Evolutionary conservation across 495 filamentous ascomycete genomes (phyloP).

Genomic region (Geoglossum glabrum): DNA sequence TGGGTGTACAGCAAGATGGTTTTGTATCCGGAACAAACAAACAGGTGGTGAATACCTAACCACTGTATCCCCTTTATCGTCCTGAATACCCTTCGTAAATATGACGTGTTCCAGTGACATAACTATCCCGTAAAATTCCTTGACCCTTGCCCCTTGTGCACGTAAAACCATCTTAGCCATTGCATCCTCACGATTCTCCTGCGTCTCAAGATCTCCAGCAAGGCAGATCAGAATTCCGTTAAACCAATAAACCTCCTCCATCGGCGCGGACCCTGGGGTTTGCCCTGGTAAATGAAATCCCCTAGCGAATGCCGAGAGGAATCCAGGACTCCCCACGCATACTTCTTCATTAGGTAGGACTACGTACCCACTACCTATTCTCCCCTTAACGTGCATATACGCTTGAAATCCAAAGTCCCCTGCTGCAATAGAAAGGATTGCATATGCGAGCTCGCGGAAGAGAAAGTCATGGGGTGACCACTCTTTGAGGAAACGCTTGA

Average conservation of each 20-base stretch:
- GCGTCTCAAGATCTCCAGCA: not conserved
- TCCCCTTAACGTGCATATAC: not conserved
- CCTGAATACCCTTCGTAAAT: too few relatives aligned
- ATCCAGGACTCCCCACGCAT: not conserved
- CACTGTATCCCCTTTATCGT: too few relatives aligned
- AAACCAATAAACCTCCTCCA: constrained; percentile 7
- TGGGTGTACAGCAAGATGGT: too few relatives aligned
- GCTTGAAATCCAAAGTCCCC: not conserved
- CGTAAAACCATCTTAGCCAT: not conserved
- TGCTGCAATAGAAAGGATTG: constrained; percentile 8
- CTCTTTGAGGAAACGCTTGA: not conserved
- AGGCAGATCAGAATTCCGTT: constrained; percentile 8
- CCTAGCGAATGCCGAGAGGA: not conserved
- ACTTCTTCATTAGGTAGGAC: too few relatives aligned
- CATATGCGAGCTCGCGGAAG: constrained; percentile 8
- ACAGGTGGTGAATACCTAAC: too few relatives aligned
- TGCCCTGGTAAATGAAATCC: constrained; percentile 4
- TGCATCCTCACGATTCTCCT: not conserved
- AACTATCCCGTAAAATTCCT: too few relatives aligned
- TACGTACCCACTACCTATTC: not conserved
- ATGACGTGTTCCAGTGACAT: too few relatives aligned
- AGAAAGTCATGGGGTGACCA: constrained; percentile 4
- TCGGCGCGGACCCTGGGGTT: constrained; percentile 3
- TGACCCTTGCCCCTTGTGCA: too few relatives aligned
- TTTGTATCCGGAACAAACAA: too few relatives aligned